phyloP scores from a whole-genome alignment of 768 basidiomycete genomes.

The Candolleomyces aberdarensis region DNA sequence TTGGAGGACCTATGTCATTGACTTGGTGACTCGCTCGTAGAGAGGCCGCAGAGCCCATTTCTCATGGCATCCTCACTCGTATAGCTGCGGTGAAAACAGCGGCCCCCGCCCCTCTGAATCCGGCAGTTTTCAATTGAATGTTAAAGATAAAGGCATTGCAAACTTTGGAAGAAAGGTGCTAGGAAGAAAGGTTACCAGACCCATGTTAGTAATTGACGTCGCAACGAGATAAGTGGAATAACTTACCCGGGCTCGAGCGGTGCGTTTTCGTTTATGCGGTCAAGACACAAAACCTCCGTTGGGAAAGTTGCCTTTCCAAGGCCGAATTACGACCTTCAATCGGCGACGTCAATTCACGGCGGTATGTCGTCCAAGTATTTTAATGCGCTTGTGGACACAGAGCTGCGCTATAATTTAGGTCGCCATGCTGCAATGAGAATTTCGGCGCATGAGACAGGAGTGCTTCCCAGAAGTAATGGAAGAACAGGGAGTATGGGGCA shows the following conservation, averaged over 20 bases:
- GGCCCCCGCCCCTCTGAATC: no score
- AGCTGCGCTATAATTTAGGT: background rate
- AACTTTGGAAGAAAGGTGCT: background rate
- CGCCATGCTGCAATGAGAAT: background rate
- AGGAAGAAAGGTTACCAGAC: background rate
- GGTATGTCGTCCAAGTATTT: background rate
- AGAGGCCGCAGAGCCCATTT: background rate
- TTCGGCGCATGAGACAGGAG: background rate
- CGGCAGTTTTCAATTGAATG: background rate
- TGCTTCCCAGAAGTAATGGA: background rate
- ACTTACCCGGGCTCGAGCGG: background rate
- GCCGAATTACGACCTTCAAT: background rate
- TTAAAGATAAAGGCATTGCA: background rate
- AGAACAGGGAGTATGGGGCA: background rate
- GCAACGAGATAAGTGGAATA: background rate
- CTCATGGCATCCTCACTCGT: no score
- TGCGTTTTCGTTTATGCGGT: background rate
- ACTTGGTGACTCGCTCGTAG: background rate
- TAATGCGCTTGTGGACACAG: background rate
- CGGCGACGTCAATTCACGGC: background rate
- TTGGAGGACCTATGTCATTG: no score
- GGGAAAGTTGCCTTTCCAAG: background rate
- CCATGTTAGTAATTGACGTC: background rate
- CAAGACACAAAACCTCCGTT: background rate
- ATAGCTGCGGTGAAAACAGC: no score